Evolutionary conservation across 2,329 filamentous ascomycete species (phyloP).

Genomic region (Clonostachys byssicola): DNA sequence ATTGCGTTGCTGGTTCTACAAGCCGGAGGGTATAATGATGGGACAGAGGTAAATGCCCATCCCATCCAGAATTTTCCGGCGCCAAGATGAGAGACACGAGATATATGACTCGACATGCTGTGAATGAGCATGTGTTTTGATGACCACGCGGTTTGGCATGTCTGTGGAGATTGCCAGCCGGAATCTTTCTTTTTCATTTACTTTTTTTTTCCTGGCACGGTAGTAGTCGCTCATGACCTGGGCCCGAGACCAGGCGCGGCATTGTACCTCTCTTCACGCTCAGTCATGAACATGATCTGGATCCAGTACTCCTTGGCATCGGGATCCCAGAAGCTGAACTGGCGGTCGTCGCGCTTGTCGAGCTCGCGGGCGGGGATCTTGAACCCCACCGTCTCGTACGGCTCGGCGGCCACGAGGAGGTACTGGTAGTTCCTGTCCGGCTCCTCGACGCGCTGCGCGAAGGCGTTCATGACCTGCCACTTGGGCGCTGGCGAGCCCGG

Average conservation of each 20-base stretch:
- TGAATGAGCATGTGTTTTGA: no score
- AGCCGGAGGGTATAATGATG: no score
- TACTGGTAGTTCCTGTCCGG: slow-evolving; percentile 95
- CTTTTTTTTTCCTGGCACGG: neutral
- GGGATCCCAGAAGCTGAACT: slow-evolving; percentile 93
- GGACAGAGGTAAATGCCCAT: no score
- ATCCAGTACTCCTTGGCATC: slow-evolving; percentile 98
- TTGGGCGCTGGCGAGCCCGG: slow-evolving; percentile 66
- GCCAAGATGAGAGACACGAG: no score
- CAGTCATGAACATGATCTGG: slow-evolving; percentile 97
- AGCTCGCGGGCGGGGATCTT: slow-evolving; percentile 94
- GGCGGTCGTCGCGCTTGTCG: slow-evolving; percentile 80
- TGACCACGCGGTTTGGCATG: no score
- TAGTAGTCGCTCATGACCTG: slow-evolving; percentile 28
- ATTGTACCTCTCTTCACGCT: slow-evolving; percentile 86
- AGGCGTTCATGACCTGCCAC: slow-evolving; percentile 96
- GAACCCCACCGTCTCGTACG: slow-evolving; percentile 96
- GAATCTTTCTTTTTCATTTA: neutral
- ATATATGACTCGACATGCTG: no score
- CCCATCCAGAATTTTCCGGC: no score
- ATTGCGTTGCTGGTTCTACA: no score
- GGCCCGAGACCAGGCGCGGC: slow-evolving; percentile 57
- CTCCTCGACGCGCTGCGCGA: slow-evolving; percentile 92
- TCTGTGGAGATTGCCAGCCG: no score
- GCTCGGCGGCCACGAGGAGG: slow-evolving; percentile 89